Conservation (phyloP, 176 grass and related monocot species). For the Bothriochloa decipiens region DNA sequence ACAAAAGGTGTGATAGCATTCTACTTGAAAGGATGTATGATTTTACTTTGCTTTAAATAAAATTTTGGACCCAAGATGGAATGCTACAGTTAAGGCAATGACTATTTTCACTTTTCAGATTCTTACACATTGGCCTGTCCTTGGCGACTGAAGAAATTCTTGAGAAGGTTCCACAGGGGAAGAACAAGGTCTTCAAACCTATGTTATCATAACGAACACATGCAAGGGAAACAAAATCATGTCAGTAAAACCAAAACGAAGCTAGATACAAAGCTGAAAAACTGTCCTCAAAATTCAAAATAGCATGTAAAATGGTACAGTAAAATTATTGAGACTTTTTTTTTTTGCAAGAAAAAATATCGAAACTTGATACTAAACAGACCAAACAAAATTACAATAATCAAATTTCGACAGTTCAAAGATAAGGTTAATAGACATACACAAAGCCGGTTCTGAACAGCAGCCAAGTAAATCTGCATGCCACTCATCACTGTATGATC, state of each 20-base stretch:
- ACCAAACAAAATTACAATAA: neutral
- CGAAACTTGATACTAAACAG: neutral
- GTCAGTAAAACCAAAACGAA: slow-evolving; percentile 16
- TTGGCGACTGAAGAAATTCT: slow-evolving; percentile 80
- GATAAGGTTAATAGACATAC: slow-evolving; percentile 61
- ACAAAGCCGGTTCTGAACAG: slow-evolving; percentile 94
- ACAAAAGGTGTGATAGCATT: neutral
- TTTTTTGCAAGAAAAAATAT: neutral
- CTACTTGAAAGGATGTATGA: slow-evolving; percentile 10
- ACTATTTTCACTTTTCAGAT: slow-evolving; percentile 10
- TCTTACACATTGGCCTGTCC: slow-evolving; percentile 83
- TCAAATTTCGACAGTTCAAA: neutral
- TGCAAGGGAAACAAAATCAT: slow-evolving; percentile 4
- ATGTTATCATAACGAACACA: slow-evolving; percentile 12
- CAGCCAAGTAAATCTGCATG: slow-evolving; percentile 98
- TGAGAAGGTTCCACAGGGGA: slow-evolving; percentile 95
- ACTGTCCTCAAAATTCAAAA: neutral
- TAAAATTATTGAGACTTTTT: neutral
- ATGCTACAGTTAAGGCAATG: neutral
- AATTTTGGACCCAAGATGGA: slow-evolving; percentile 24
- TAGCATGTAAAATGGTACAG: neutral
- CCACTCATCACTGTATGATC: slow-evolving; percentile 68
- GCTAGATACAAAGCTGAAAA: slow-evolving; percentile 2
- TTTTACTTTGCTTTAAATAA: neutral
- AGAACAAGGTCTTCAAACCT: slow-evolving; percentile 94